These are phyloP conservation scores for Cryomyces minteri DNA, from an alignment of 495 filamentous ascomycete species.

Conservation along the genomic window DNA sequence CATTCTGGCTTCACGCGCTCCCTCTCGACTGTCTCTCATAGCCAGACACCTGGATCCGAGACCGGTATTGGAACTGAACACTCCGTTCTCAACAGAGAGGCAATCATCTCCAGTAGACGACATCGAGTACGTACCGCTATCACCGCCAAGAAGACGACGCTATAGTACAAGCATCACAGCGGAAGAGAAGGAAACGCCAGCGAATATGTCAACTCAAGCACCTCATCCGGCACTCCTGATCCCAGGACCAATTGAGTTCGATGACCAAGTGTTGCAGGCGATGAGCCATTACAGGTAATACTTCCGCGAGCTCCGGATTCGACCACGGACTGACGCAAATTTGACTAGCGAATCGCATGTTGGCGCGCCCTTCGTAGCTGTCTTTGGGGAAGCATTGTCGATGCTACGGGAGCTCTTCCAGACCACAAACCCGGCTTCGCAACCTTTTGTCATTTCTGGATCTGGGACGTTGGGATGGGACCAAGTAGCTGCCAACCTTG, in stretches of 20 bases:
- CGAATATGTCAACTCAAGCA: slow-evolving; percentile 62
- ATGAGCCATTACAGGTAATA: slow-evolving; percentile 87
- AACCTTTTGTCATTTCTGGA: slow-evolving; percentile 84
- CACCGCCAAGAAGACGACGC: slow-evolving; percentile 16
- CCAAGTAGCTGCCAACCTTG: slow-evolving; percentile 75
- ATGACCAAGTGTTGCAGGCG: slow-evolving; percentile 86
- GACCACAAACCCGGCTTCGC: slow-evolving; percentile 58
- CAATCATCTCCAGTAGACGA: slow-evolving; percentile 34
- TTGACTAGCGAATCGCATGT: slow-evolving; percentile 72
- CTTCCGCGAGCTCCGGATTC: background rate
- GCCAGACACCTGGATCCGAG: slow-evolving; percentile 57
- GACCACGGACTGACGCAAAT: background rate
- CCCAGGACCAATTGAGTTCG: slow-evolving; percentile 94
- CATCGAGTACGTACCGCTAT: slow-evolving; percentile 33
- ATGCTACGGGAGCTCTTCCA: slow-evolving; percentile 89
- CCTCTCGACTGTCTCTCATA: slow-evolving; percentile 60
- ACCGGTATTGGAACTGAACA: slow-evolving; percentile 43
- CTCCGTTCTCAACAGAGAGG: slow-evolving; percentile 49
- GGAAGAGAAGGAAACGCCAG: slow-evolving; percentile 7
- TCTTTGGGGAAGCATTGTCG: slow-evolving; percentile 74
- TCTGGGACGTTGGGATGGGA: slow-evolving; percentile 97
- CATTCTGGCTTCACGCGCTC: slow-evolving; percentile 33
- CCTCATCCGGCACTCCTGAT: slow-evolving; percentile 75
- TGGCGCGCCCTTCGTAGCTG: slow-evolving; percentile 67
- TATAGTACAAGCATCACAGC: slow-evolving; percentile 2